Conservation (phyloP, 139 green algal species). For the Zygnema circumcarinatum region DNA sequence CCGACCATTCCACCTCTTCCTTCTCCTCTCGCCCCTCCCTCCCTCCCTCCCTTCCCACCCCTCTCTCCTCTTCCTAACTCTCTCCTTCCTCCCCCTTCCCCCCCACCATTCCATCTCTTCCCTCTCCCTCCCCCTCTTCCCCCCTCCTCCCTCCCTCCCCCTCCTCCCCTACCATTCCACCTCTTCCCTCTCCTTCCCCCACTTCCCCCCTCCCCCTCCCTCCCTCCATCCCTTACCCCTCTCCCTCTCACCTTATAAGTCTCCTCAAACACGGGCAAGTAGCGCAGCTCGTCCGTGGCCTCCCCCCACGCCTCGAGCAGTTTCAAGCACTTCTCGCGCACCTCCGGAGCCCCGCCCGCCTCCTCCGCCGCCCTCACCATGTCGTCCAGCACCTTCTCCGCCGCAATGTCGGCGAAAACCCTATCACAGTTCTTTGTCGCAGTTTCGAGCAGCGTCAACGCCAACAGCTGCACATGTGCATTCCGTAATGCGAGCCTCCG, state of each 20-base stretch:
- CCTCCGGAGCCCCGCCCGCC: neutral
- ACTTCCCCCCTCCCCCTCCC: too few relatives aligned
- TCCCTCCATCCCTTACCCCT: too few relatives aligned
- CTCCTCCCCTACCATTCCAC: too few relatives aligned
- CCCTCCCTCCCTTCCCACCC: too few relatives aligned
- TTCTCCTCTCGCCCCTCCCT: too few relatives aligned
- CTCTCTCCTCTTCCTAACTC: too few relatives aligned
- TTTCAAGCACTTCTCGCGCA: conserved; percentile 31
- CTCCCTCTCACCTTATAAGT: conserved; percentile 51
- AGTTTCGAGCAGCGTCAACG: conserved; percentile 28
- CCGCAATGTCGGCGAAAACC: conserved; percentile 44
- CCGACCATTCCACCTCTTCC: too few relatives aligned
- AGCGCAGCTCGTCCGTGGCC: conserved; percentile 40
- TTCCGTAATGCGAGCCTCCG: neutral
- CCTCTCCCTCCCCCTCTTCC: too few relatives aligned
- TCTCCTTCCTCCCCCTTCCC: too few relatives aligned
- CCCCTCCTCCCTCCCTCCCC: too few relatives aligned
- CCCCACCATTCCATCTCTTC: too few relatives aligned
- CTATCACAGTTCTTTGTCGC: conserved; percentile 45
- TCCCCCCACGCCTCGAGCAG: conserved; percentile 54
- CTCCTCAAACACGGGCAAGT: conserved; percentile 47
- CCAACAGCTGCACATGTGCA: conserved; percentile 29
- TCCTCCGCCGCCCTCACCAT: conserved; percentile 43
- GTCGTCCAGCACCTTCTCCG: conserved; percentile 47
- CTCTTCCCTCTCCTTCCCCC: too few relatives aligned